Conservation (phyloP, 129 eudicot species). For the Flaveria linearis region DNA sequence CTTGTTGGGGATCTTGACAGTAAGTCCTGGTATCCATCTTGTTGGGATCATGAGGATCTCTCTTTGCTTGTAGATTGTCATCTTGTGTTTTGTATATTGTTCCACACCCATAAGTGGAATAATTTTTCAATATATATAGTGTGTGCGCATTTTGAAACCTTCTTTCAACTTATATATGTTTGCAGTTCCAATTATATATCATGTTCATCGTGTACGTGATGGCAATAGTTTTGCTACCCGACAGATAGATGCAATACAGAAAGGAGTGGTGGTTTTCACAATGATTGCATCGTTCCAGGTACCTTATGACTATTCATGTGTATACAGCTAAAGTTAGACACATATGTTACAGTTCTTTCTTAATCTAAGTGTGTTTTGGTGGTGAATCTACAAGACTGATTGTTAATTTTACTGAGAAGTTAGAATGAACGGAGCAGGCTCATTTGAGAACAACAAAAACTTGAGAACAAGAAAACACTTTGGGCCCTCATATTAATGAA, state of each 20-base stretch:
- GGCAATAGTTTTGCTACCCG: constrained; percentile 95
- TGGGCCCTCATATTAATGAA: neutral
- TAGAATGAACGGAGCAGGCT: neutral
- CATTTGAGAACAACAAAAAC: neutral
- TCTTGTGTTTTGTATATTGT: neutral
- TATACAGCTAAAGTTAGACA: constrained; percentile 9
- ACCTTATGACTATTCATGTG: constrained; percentile 11
- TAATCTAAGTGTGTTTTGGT: neutral
- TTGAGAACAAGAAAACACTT: neutral
- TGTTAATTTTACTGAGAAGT: constrained; percentile 9
- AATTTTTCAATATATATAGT: neutral
- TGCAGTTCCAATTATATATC: constrained; percentile 84
- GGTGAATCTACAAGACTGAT: neutral
- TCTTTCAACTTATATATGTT: neutral
- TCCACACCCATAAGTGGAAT: neutral
- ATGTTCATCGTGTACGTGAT: constrained; percentile 86
- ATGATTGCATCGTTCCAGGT: constrained; percentile 89
- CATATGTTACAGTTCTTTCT: neutral
- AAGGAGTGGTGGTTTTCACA: constrained; percentile 78
- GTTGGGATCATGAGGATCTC: constrained; percentile 4
- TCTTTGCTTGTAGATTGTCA: neutral
- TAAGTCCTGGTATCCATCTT: constrained; percentile 42
- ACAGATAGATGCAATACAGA: constrained; percentile 81
- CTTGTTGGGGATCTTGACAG: constrained; percentile 78
- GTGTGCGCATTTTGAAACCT: neutral